Evolutionary conservation across 352 stramenopile genomes (phyloP).

Genomic region (Pythium coloratum): DNA sequence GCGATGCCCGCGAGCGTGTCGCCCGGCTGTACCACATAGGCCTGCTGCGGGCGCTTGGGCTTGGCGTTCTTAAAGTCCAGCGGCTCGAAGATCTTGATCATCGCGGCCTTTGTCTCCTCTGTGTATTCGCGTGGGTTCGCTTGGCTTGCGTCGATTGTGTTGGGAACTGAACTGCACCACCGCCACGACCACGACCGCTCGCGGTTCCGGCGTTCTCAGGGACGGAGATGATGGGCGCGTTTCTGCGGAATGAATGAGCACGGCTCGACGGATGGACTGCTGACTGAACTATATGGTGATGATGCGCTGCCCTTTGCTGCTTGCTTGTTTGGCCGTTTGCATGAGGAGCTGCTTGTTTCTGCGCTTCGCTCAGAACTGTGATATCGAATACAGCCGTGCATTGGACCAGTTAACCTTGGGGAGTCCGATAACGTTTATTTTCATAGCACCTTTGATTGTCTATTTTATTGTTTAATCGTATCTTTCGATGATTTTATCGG

Average conservation of each 20-base stretch:
- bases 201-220: conserved; percentile 8
- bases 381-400: not conserved
- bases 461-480: not conserved
- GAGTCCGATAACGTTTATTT: not conserved
- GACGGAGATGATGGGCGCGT: not conserved
- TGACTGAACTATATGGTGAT: not conserved
- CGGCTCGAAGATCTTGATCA: conserved; percentile 42
- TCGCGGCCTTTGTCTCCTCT: conserved; percentile 1
- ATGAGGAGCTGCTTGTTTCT: conserved; percentile 11
- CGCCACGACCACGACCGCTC: not conserved
- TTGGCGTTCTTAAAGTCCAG: conserved; percentile 35
- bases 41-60: conserved; percentile 18
- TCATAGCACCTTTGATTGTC: not conserved
- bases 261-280: not conserved
- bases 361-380: not conserved
- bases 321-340: not conserved
- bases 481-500: conserved; percentile 11
- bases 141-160: not conserved
- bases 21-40: conserved; percentile 41
- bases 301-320: not conserved
- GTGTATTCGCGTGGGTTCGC: not conserved
- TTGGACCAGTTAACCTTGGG: conserved; percentile 14
- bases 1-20: conserved; percentile 50
- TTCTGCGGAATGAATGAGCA: conserved; percentile 1
- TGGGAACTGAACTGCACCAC: not conserved